Conservation (phyloP, 1,284 basidiomycete genomes). For the Coniferiporia weirii region DNA sequence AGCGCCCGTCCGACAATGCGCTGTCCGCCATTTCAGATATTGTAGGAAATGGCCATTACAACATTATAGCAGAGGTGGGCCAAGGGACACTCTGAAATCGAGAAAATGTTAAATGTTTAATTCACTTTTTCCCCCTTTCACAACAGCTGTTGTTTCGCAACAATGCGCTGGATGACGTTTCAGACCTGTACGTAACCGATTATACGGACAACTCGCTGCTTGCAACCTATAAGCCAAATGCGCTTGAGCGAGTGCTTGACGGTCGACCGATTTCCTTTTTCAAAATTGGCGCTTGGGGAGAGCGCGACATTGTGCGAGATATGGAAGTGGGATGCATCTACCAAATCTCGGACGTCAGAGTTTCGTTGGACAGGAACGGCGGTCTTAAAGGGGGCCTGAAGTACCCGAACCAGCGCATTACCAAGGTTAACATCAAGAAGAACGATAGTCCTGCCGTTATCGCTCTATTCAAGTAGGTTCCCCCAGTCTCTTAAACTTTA, state of each 20-base stretch:
- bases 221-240: slow-evolving; percentile 22
- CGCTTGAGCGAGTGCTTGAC: slow-evolving; percentile 29
- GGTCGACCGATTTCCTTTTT: slow-evolving; percentile 47
- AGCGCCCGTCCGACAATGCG: neutral
- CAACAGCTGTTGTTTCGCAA: slow-evolving; percentile 42
- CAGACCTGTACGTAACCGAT: slow-evolving; percentile 57
- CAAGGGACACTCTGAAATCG: no score
- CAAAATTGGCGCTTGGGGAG: slow-evolving; percentile 46
- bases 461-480: slow-evolving; percentile 28
- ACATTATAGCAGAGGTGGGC: slow-evolving; percentile 13
- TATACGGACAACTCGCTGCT: slow-evolving; percentile 52
- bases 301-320: slow-evolving; percentile 35
- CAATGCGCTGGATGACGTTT: slow-evolving; percentile 29
- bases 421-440: slow-evolving; percentile 36
- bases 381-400: slow-evolving; percentile 45
- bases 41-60: slow-evolving; percentile 2
- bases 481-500: neutral
- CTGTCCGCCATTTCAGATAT: slow-evolving; percentile 10
- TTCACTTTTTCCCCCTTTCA: neutral
- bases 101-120: neutral
- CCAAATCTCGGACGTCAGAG: slow-evolving; percentile 45
- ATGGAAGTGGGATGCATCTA: slow-evolving; percentile 41
- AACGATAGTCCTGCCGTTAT: slow-evolving; percentile 27
- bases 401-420: slow-evolving; percentile 49
- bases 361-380: slow-evolving; percentile 33